Evolutionary conservation across 2,329 filamentous ascomycete genomes (phyloP).

Genomic region (Hypoxylon sp.): DNA sequence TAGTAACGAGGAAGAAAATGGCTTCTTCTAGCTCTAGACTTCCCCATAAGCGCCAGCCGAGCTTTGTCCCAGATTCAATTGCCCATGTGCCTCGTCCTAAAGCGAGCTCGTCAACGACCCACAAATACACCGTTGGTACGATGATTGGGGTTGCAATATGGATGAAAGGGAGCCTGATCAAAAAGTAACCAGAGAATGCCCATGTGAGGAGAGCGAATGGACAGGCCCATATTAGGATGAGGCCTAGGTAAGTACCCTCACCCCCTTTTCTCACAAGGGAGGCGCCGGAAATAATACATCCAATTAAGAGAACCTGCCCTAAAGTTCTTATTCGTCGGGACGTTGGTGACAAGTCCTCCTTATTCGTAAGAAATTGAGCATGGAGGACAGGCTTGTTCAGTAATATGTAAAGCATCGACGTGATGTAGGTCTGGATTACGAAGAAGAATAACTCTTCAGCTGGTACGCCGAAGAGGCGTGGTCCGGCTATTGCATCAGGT

Average conservation of each 20-base stretch:
- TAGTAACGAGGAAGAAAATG: conserved; percentile 79
- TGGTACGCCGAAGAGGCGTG: conserved; percentile 75
- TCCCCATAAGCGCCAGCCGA: conserved; percentile 73
- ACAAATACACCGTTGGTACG: conserved; percentile 77
- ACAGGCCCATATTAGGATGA: conserved; percentile 78
- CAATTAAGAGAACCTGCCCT: conserved; percentile 66
- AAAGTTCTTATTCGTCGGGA: conserved; percentile 54
- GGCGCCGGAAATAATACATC: conserved; percentile 61
- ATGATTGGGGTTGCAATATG: conserved; percentile 73
- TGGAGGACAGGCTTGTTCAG: conserved; percentile 75
- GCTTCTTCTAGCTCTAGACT: conserved; percentile 81
- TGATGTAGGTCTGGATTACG: conserved; percentile 81
- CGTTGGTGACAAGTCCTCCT: conserved; percentile 48
- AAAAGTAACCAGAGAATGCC: conserved; percentile 74
- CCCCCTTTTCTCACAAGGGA: conserved; percentile 62
- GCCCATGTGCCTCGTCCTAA: conserved; percentile 79
- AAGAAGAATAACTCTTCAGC: conserved; percentile 84
- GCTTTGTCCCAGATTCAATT: conserved; percentile 77
- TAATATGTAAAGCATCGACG: conserved; percentile 76
- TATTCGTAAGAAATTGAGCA: conserved; percentile 58
- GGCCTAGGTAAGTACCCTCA: conserved; percentile 74
- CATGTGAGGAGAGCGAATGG: conserved; percentile 76
- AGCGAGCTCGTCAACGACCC: conserved; percentile 79
- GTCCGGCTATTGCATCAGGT: conserved; percentile 73
- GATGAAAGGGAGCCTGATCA: conserved; percentile 70